Conservation (phyloP, 2,329 filamentous ascomycete species). For the Helminthosporium solani region DNA sequence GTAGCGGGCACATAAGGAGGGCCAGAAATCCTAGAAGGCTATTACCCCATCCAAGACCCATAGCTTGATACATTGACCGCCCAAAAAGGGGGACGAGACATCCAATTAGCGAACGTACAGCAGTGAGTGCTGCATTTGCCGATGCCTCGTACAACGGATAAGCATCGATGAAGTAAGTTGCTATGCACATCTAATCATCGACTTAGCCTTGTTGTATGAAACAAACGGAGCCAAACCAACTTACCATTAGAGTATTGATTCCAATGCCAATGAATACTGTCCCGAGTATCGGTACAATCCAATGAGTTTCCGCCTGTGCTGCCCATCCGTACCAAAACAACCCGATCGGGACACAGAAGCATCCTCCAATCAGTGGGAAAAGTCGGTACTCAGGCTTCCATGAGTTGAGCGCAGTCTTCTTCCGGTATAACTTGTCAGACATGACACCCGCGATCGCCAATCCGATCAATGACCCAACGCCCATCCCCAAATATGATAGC, state of each 20-base stretch:
- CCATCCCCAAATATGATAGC: slow-evolving; percentile 26
- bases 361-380: slow-evolving; percentile 25
- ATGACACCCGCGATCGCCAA: slow-evolving; percentile 30
- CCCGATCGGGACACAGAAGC: slow-evolving; percentile 20
- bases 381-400: slow-evolving; percentile 39
- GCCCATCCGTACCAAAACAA: slow-evolving; percentile 36
- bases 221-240: neutral
- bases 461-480: slow-evolving; percentile 36
- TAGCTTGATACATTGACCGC: slow-evolving; percentile 56
- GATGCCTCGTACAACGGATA: slow-evolving; percentile 43
- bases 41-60: slow-evolving; percentile 62
- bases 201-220: neutral
- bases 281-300: slow-evolving; percentile 29
- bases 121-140: slow-evolving; percentile 60
- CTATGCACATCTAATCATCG: slow-evolving; percentile 31
- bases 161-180: slow-evolving; percentile 64
- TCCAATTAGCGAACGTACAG: slow-evolving; percentile 56
- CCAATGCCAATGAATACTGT: slow-evolving; percentile 17
- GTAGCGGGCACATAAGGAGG: slow-evolving; percentile 45
- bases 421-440: slow-evolving; percentile 31
- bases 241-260: slow-evolving; percentile 14
- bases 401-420: slow-evolving; percentile 13
- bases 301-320: slow-evolving; percentile 22
- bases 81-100: slow-evolving; percentile 61
- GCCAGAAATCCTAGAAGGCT: slow-evolving; percentile 54